These are phyloP conservation scores for Naegleria fowleri DNA, from an alignment of 208 protist genomes.

Conservation along the genomic window DNA sequence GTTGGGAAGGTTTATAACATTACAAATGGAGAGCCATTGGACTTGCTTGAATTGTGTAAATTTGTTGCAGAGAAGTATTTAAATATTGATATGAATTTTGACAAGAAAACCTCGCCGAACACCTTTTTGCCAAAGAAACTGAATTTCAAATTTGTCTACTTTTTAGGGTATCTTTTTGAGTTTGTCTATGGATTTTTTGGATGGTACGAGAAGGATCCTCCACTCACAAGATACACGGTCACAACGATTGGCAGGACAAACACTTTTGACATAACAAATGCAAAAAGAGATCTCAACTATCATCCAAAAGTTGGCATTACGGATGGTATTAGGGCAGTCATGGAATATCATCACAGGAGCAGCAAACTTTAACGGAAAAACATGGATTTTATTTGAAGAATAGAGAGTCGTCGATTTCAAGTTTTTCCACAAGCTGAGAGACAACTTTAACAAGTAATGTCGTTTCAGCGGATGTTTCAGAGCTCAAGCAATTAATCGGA, in stretches of 20 bases:
- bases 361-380: too few relatives aligned
- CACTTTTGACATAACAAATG: neutral
- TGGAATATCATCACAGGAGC: neutral
- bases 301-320: neutral
- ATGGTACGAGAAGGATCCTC: neutral
- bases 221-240: neutral
- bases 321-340: neutral
- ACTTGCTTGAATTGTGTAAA: neutral
- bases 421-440: neutral
- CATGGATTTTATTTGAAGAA: too few relatives aligned
- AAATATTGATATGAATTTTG: neutral
- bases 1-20: neutral
- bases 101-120: neutral
- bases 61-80: neutral
- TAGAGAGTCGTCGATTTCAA: neutral
- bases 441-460: neutral
- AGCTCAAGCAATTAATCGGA: neutral
- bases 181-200: neutral
- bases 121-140: neutral
- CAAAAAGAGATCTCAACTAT: neutral
- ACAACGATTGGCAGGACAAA: neutral
- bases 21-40: neutral
- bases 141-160: neutral
- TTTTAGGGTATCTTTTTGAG: neutral
- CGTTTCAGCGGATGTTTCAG: too few relatives aligned